Evolutionary conservation across 2,329 filamentous ascomycete species (phyloP).

Genomic region (Chaetomium strumarium): DNA sequence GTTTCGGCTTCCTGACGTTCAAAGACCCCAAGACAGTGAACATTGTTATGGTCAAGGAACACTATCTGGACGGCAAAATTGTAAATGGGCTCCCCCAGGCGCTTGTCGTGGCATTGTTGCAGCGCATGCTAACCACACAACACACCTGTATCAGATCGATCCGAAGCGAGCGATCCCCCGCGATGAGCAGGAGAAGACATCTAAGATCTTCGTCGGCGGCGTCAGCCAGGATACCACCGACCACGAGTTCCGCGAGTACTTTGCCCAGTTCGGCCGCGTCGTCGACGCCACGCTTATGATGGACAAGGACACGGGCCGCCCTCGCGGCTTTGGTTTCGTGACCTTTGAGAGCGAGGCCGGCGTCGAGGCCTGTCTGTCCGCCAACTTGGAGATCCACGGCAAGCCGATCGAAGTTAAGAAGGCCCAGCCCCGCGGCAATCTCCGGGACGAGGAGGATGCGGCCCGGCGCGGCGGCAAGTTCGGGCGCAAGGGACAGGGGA

Average conservation of each 20-base stretch:
- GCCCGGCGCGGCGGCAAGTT: slow-evolving; percentile 53
- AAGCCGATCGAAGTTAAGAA: slow-evolving; percentile 99
- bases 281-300: slow-evolving; percentile 99
- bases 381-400: slow-evolving; percentile 83
- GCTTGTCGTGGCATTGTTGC: not conserved
- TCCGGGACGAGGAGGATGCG: slow-evolving; percentile 83
- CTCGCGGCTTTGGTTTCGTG: slow-evolving; percentile 93
- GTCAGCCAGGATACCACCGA: slow-evolving; percentile 97
- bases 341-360: slow-evolving; percentile 96
- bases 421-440: slow-evolving; percentile 88
- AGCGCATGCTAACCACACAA: not conserved
- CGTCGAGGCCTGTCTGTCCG: slow-evolving; percentile 82
- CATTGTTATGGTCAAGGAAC: slow-evolving; percentile 99
- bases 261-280: slow-evolving; percentile 91
- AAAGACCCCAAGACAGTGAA: slow-evolving; percentile 97
- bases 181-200: slow-evolving; percentile 96
- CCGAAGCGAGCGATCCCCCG: slow-evolving; percentile 95
- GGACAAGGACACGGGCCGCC: slow-evolving; percentile 98
- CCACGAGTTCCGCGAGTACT: slow-evolving; percentile 93
- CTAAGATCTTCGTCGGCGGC: slow-evolving; percentile 97
- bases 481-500: slow-evolving; percentile 32
- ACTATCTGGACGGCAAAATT: slow-evolving; percentile 96
- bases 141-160: slow-evolving; percentile 63
- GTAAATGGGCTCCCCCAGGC: slow-evolving; percentile 55
- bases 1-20: slow-evolving; percentile 97